phyloP scores from a whole-genome alignment of 148 eudicot species.

The Pouteria glomerata region DNA sequence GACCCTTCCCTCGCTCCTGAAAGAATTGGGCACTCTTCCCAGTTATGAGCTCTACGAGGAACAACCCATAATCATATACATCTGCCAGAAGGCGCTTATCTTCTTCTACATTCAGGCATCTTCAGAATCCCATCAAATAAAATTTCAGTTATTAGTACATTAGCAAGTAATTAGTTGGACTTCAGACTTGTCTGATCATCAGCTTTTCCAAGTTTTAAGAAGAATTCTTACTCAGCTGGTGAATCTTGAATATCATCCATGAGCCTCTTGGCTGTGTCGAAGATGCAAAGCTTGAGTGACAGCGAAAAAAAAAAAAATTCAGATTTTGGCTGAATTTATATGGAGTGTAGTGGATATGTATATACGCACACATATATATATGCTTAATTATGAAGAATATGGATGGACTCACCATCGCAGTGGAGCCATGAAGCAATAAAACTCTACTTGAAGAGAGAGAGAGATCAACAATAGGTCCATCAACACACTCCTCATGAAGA shows the following conservation, averaged over 20 bases:
- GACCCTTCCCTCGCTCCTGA: conserved; percentile 4
- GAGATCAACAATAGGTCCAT: conserved; percentile 18
- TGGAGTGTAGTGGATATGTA: too few species aligned
- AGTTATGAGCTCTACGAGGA: conserved; percentile 19
- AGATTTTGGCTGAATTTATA: not conserved
- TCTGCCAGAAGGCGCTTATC: conserved; percentile 9
- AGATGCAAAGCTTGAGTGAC: conserved; percentile 12
- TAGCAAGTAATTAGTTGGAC: not conserved
- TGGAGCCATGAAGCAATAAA: not conserved
- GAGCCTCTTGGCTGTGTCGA: conserved; percentile 5
- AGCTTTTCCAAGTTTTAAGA: not conserved
- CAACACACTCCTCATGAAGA: conserved; percentile 23
- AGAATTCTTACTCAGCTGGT: conserved; percentile 10
- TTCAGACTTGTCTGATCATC: too few species aligned
- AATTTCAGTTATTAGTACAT: not conserved
- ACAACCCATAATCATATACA: conserved; percentile 11
- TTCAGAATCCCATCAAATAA: conserved; percentile 9
- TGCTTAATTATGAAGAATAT: too few species aligned
- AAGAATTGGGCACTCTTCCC: conserved; percentile 8
- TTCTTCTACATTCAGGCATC: conserved; percentile 4
- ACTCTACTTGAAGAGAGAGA: not conserved
- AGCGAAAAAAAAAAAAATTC: not conserved
- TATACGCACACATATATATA: too few species aligned
- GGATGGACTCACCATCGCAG: conserved; percentile 8
- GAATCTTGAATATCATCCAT: conserved; percentile 1